Base-by-base conservation (phyloP, 192 early-diverging fungal genomes). In the Linnemannia schmuckeri region DNA sequence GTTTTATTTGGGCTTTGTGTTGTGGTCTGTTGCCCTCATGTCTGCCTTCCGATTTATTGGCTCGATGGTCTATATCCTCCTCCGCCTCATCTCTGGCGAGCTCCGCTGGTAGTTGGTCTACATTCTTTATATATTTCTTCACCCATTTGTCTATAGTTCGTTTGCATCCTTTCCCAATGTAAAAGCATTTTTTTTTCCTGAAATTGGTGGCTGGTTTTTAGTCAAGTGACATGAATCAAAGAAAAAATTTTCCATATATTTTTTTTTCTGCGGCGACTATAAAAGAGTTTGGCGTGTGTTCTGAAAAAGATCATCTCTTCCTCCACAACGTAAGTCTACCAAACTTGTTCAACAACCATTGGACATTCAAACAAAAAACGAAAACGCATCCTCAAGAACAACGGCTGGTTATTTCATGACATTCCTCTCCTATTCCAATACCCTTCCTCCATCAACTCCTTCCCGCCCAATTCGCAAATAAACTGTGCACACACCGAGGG, bases 21-120 rank as follows among this genome's bases (percentile, higher is more conserved):
- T 98, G 61, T 98, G 95, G 93, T 94, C 95, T 3, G 96, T 97
- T 35, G 92, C 94, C 1, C 94, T 89, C 8, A 88, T 98, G 63
- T 90, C 95, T 8, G 83, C 88, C 0, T 92, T 97, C 82, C 90
- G 96, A 33, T 96, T 97, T 83, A 73, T 95, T 68, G 96, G 96
- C 27, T 93, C 92, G 61, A 72, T 92, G 40, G 88, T 91, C 63
- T 98, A 96, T 77, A 89, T 96, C 27, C 74, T 97, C 30, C 77
- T 91, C 66, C 69, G 88, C 15, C 40, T 91, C 41, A 90, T 89
- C 88, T 82, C 90, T 71, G 87, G 84, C 15, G 84, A 86, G 49
- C 70, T 86, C 75, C 54, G 84, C 70, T 86, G 84, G 84, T 86
- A 81, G 10, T 35, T 15, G 61, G 22, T 17, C 15, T 22, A 0